Conservation (phyloP, 2,329 filamentous ascomycete genomes). For the Aspergillus ustus region DNA sequence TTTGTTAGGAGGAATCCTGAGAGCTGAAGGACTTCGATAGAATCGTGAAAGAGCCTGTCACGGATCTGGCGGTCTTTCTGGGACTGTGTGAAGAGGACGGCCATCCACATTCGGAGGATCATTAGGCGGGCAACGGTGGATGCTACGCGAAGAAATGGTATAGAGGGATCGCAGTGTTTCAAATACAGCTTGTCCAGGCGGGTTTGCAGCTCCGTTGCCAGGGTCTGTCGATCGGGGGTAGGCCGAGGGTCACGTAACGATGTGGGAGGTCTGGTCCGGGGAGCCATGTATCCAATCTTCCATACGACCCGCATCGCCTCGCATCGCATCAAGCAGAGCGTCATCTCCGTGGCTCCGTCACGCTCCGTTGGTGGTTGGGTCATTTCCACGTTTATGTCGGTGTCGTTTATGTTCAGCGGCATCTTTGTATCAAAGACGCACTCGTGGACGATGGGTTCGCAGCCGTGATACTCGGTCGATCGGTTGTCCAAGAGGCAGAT, state of each 20-base stretch:
- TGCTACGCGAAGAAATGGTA: conserved; percentile 18
- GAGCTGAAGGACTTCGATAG: conserved; percentile 73
- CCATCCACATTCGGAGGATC: conserved; percentile 25
- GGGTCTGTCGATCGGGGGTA: neutral
- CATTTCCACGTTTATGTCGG: conserved; percentile 51
- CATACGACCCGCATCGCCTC: conserved; percentile 50
- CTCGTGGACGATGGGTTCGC: conserved; percentile 45
- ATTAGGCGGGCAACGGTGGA: conserved; percentile 22
- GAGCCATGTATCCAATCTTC: conserved; percentile 36
- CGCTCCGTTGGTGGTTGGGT: conserved; percentile 50
- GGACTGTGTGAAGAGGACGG: conserved; percentile 19
- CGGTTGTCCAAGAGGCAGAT: conserved; percentile 51
- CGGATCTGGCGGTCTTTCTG: conserved; percentile 7
- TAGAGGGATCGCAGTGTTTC: conserved; percentile 20
- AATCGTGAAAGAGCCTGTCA: conserved; percentile 64
- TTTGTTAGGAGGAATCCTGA: conserved; percentile 67
- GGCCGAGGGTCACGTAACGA: neutral
- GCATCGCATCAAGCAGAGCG: conserved; percentile 53
- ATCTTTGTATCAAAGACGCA: conserved; percentile 48
- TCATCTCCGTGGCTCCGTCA: conserved; percentile 56
- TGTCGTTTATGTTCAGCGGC: conserved; percentile 57
- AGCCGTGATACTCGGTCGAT: conserved; percentile 51
- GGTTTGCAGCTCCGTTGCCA: conserved; percentile 21
- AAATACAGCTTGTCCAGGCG: conserved; percentile 23
- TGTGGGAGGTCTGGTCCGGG: conserved; percentile 15